phyloP scores from a whole-genome alignment of 2,329 filamentous ascomycete genomes.

The Bertia moriformis region DNA sequence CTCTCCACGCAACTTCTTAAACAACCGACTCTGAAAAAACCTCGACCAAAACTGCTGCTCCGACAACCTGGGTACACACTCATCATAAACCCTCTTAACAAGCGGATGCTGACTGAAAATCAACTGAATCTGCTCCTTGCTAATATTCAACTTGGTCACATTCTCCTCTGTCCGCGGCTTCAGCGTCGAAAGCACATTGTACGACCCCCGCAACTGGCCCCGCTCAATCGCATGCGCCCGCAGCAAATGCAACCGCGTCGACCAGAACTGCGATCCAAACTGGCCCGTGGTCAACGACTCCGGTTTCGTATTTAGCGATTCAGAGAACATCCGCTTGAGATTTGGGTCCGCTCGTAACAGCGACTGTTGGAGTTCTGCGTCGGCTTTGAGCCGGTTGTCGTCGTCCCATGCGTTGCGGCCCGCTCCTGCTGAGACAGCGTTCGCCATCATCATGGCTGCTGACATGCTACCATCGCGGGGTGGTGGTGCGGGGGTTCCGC shows the following conservation, averaged over 20 bases:
- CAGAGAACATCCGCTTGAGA: conserved; percentile 51
- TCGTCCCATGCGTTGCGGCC: conserved; percentile 33
- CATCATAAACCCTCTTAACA: conserved; percentile 59
- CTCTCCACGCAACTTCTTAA: conserved; percentile 84
- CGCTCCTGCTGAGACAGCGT: conserved; percentile 28
- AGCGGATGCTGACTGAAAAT: conserved; percentile 62
- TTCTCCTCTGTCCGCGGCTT: conserved; percentile 52
- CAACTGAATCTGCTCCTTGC: conserved; percentile 56
- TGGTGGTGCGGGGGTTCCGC: neutral
- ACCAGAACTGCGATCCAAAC: conserved; percentile 61
- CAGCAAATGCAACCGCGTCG: conserved; percentile 50
- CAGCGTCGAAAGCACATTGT: conserved; percentile 61
- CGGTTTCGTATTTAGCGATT: conserved; percentile 49
- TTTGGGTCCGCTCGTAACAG: conserved; percentile 45
- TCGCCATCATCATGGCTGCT: conserved; percentile 48
- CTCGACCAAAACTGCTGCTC: conserved; percentile 81
- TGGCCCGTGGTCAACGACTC: conserved; percentile 47
- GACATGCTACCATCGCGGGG: conserved; percentile 24
- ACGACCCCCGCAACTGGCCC: conserved; percentile 49
- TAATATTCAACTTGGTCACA: conserved; percentile 48
- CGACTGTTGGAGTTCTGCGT: conserved; percentile 52
- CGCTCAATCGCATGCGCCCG: conserved; percentile 57
- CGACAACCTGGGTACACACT: conserved; percentile 69
- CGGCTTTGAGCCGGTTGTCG: conserved; percentile 42
- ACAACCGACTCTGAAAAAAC: conserved; percentile 82